A percentile compares a stretch with the other conserved stretches of the same genome.
These are phyloP conservation scores for Tirmania nivea DNA, from an alignment of 495 filamentous ascomycete species.

Conservation along the genomic window DNA sequence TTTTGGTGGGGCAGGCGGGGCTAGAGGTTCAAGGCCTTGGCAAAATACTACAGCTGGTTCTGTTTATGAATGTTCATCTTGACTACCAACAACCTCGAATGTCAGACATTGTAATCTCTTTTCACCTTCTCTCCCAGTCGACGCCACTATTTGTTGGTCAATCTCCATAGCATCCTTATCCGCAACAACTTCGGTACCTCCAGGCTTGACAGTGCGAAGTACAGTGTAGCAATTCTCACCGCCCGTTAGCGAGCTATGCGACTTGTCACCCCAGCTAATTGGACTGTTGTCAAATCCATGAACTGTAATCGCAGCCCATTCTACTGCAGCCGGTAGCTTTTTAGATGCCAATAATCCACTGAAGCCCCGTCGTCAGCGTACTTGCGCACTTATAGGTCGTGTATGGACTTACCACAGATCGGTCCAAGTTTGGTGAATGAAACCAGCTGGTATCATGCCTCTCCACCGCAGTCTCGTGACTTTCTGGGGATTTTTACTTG, in stretches of 20 bases:
- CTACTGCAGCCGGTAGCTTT: not conserved
- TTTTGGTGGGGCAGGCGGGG: too few species aligned
- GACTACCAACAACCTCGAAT: slow-evolving; percentile 12
- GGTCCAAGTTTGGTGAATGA: slow-evolving; percentile 11
- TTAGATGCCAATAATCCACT: not conserved
- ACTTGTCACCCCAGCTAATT: slow-evolving; percentile 8
- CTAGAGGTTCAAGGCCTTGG: too few species aligned
- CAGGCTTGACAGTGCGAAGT: slow-evolving; percentile 3
- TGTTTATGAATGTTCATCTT: slow-evolving; percentile 14
- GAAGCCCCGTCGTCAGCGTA: not conserved
- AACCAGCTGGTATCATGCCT: slow-evolving; percentile 10
- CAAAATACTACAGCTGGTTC: too few species aligned
- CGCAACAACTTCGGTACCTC: not conserved
- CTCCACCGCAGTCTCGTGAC: slow-evolving; percentile 9
- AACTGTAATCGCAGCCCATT: slow-evolving; percentile 14
- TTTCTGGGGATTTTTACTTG: not conserved
- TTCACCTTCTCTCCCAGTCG: not conserved
- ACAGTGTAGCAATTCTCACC: slow-evolving; percentile 17
- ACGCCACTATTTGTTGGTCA: not conserved
- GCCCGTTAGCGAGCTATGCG: slow-evolving; percentile 8
- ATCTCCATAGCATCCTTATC: not conserved
- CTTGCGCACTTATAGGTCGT: too few species aligned
- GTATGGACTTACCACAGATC: slow-evolving; percentile 2
- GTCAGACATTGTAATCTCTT: slow-evolving; percentile 1
- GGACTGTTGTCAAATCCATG: slow-evolving; percentile 17